Evolutionary conservation across 768 basidiomycete genomes (phyloP).

Genomic region (Naganishia randhawae): DNA sequence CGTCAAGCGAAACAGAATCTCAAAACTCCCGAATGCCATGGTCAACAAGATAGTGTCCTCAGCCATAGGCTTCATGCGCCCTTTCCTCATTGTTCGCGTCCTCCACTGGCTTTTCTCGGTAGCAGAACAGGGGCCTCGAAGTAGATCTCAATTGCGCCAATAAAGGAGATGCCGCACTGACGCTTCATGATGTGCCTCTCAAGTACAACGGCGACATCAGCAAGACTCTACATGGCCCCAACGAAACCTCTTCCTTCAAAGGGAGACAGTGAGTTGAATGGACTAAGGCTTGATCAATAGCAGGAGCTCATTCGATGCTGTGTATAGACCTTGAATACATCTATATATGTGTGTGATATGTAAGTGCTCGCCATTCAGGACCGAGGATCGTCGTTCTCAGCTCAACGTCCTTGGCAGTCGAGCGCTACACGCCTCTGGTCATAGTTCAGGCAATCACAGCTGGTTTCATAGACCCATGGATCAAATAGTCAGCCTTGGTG

Average conservation of each 20-base stretch:
- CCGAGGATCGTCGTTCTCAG: too few relatives aligned
- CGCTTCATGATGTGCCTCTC: constrained; percentile 49
- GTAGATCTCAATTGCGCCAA: constrained; percentile 7
- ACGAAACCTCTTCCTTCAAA: constrained; percentile 50
- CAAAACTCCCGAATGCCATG: too few relatives aligned
- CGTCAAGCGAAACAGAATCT: too few relatives aligned
- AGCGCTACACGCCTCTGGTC: constrained; percentile 27
- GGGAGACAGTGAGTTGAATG: constrained; percentile 38
- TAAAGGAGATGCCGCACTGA: constrained; percentile 39
- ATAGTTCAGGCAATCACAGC: constrained; percentile 48
- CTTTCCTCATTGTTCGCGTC: too few relatives aligned
- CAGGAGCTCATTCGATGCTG: background rate
- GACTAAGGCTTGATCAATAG: background rate
- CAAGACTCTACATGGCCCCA: constrained; percentile 26
- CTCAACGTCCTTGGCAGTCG: too few relatives aligned
- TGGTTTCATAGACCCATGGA: constrained; percentile 47
- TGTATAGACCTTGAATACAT: background rate
- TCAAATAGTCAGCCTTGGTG: too few relatives aligned
- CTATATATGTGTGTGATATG: background rate
- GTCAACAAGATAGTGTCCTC: too few relatives aligned
- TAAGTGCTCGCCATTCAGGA: background rate
- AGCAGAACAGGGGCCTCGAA: too few relatives aligned
- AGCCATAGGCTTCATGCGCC: too few relatives aligned
- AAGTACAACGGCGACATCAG: background rate
- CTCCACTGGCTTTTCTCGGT: too few relatives aligned